Evolutionary conservation across 1,284 basidiomycete species (phyloP), one percentile per base, ranked within the genome.

Genomic region (Sporisorium exsertum): DNA sequence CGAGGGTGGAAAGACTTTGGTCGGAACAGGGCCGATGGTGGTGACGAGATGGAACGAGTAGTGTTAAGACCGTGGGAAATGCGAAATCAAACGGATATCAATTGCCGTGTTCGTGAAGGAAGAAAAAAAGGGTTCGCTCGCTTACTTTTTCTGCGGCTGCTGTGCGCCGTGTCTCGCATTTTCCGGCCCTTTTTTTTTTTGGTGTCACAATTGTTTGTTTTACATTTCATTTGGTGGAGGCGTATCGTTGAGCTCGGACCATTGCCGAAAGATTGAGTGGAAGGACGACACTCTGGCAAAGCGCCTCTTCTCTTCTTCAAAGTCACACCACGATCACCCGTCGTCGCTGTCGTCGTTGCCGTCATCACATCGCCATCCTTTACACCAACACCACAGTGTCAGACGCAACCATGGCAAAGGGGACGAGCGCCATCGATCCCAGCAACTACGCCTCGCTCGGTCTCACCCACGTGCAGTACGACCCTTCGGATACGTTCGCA

Each of bases 381-480:
- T n/a, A 8, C 51, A 55, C 24, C n/a, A 29, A 1, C 53, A 49
- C 10, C 49, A 46, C 54, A 45, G 16, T 24, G 1, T 9, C 5
- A 3, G 5, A 29, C 9, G n/a, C 37, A 42, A 53, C 5, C 49
- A 75, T 75, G 72, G 53, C 57, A 24, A 60, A 61, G 51, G 72
- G 56, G 18, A 70, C 65, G 55, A 76, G 73, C 43, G 64, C 77
- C 29, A 68, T 80, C 24, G 80, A 81, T 37, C 79, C 80, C 15
- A 54, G 64, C 58, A 77, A 63, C 56, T 80, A 72, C 57, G 68
- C 77, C 43, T 79, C 79, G 20, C 69, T 83, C 26, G 77, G 75
- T 35, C 76, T 83, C 22, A 84, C 83, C 12, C 81, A 84, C 59
- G 83, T 82, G 27, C 80, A 79, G 42, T 82, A 80, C 50, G 80